These are phyloP conservation scores for Linnemannia exigua DNA, from an alignment of 192 early-diverging fungal genomes.

Conservation along the genomic window DNA sequence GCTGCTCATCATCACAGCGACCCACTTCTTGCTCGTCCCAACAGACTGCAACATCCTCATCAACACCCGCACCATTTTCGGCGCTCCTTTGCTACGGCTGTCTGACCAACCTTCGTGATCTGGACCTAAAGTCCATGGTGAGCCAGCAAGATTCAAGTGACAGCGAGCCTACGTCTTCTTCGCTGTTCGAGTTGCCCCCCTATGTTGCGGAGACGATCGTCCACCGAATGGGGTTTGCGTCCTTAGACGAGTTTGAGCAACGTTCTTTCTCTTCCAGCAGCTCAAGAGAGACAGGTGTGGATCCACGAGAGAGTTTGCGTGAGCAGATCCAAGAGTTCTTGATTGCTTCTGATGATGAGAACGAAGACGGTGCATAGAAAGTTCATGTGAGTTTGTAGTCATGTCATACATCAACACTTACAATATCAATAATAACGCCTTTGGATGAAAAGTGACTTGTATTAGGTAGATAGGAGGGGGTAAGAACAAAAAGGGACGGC, in stretches of 20 bases:
- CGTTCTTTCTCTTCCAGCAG: background rate
- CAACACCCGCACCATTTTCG: conserved; percentile 44
- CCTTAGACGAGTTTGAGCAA: conserved; percentile 22
- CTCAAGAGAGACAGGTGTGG: background rate
- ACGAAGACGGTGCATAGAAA: conserved; percentile 12
- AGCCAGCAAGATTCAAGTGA: conserved; percentile 12
- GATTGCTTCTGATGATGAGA: conserved; percentile 67
- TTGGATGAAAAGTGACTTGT: background rate
- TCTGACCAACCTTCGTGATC: conserved; percentile 63
- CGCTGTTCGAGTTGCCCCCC: conserved; percentile 57
- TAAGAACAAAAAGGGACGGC: background rate
- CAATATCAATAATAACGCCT: too few species aligned
- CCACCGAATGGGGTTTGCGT: conserved; percentile 26
- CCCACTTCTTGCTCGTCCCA: background rate
- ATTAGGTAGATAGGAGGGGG: background rate
- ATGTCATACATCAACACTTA: too few species aligned
- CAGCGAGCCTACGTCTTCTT: background rate
- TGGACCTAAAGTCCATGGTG: conserved; percentile 51
- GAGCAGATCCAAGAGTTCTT: conserved; percentile 77
- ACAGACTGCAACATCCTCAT: background rate
- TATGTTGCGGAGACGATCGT: conserved; percentile 58
- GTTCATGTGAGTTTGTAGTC: too few species aligned
- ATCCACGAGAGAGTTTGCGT: conserved; percentile 63
- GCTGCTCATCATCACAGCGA: conserved; percentile 18
- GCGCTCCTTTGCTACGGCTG: conserved; percentile 67